Percentiles rank a stretch among this genome's conserved stretches.
phyloP scores from a whole-genome alignment of 2,329 filamentous ascomycete species.

The Ambrosiella beaveri region DNA sequence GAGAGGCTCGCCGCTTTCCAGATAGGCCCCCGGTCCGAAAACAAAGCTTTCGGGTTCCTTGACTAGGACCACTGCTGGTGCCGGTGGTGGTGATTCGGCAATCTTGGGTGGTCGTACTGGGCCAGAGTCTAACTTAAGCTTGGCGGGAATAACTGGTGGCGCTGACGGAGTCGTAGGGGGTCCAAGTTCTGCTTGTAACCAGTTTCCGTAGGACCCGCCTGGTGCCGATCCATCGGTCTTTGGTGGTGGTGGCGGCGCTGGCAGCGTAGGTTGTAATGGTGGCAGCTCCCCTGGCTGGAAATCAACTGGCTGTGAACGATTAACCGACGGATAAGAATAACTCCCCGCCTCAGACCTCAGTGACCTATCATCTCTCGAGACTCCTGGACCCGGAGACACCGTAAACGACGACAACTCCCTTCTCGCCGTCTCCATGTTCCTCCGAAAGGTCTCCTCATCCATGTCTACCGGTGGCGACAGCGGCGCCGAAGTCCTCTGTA shows the following conservation, averaged over 20 bases:
- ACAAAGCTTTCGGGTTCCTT: constrained; percentile 32
- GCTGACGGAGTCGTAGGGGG: background rate
- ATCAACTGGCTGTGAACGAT: constrained; percentile 21
- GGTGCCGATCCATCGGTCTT: background rate
- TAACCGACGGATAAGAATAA: constrained; percentile 35
- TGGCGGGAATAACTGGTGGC: constrained; percentile 1
- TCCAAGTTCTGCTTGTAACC: background rate
- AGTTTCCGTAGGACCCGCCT: background rate
- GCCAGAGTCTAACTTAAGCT: constrained; percentile 6
- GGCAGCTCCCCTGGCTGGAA: background rate
- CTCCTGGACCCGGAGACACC: constrained; percentile 12
- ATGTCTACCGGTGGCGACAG: background rate
- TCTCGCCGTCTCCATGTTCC: constrained; percentile 36
- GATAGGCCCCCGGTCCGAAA: constrained; percentile 69
- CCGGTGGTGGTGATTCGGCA: background rate
- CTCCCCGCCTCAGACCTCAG: constrained; percentile 4
- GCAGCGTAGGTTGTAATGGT: background rate
- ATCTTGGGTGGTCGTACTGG: background rate
- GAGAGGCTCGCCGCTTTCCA: constrained; percentile 76
- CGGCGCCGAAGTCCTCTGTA: background rate
- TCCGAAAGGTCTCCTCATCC: constrained; percentile 28
- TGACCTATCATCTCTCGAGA: no score
- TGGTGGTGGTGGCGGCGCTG: background rate
- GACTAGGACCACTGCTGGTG: background rate
- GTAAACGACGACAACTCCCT: constrained; percentile 24